Conservation (phyloP, 495 filamentous ascomycete genomes). For the Evernia prunastri region DNA sequence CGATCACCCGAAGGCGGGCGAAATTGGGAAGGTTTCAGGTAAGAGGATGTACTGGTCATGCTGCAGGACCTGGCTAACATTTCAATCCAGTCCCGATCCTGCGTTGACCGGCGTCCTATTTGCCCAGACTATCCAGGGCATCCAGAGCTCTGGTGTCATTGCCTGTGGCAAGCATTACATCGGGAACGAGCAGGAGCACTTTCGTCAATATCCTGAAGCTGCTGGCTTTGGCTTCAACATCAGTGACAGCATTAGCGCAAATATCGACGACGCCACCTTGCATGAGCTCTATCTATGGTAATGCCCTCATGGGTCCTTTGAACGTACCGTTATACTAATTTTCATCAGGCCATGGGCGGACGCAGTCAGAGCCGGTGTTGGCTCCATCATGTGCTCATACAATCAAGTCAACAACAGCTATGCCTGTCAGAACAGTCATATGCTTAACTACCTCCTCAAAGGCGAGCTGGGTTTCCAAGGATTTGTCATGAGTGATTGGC, state of each 20-base stretch:
- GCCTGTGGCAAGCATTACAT: constrained; percentile 82
- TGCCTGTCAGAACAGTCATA: constrained; percentile 63
- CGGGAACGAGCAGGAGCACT: constrained; percentile 71
- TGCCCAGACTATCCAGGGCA: constrained; percentile 68
- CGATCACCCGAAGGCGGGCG: constrained; percentile 71
- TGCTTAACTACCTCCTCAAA: constrained; percentile 79
- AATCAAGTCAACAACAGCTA: constrained; percentile 75
- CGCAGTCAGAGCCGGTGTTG: constrained; percentile 68
- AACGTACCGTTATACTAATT: not conserved
- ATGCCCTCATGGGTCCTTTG: constrained; percentile 31
- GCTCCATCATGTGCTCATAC: constrained; percentile 91
- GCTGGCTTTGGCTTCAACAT: constrained; percentile 58
- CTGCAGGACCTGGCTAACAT: constrained; percentile 1
- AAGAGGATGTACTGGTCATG: not conserved
- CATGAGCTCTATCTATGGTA: constrained; percentile 91
- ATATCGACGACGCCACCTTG: constrained; percentile 89
- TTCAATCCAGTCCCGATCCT: constrained; percentile 60
- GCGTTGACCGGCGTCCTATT: constrained; percentile 70
- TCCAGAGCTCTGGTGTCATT: constrained; percentile 74
- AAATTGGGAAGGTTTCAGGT: constrained; percentile 67
- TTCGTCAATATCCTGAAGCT: constrained; percentile 67
- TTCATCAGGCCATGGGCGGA: constrained; percentile 60
- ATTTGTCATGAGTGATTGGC: constrained; percentile 88
- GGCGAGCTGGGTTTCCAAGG: constrained; percentile 91
- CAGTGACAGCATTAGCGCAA: constrained; percentile 61